Percentiles rank a stretch among this genome's conserved stretches.
These are phyloP conservation scores for Arachis monticola DNA, from an alignment of 331 rosid genomes.

Conservation along the genomic window DNA sequence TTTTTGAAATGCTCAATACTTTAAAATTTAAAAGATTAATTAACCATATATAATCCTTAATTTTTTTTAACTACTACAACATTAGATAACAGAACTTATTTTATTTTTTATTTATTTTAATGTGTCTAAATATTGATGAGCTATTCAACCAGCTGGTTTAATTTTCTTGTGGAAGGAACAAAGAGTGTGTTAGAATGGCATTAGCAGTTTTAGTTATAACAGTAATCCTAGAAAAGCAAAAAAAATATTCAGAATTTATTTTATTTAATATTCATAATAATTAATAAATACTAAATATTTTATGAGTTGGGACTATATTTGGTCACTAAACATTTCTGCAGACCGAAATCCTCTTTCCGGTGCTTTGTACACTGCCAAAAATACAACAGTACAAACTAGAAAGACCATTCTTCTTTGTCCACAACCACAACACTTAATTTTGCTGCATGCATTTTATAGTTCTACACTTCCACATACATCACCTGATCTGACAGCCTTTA, in stretches of 20 bases:
- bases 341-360: slow-evolving; percentile 9
- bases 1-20: too few relatives aligned
- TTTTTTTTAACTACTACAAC: too few relatives aligned
- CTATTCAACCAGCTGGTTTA: neutral
- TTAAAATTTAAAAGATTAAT: too few relatives aligned
- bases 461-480: neutral
- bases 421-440: neutral
- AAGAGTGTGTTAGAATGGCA: slow-evolving; percentile 14
- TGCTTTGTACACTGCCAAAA: slow-evolving; percentile 36
- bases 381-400: slow-evolving; percentile 15
- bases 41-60: too few relatives aligned
- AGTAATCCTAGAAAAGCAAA: too few relatives aligned
- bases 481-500: neutral
- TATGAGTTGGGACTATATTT: too few relatives aligned
- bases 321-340: neutral
- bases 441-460: neutral
- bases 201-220: slow-evolving; percentile 17
- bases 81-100: too few relatives aligned
- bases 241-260: too few relatives aligned
- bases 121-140: too few relatives aligned
- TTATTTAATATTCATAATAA: too few relatives aligned
- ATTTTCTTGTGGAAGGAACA: slow-evolving; percentile 52
- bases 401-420: neutral
- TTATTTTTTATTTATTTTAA: too few relatives aligned
- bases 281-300: too few relatives aligned